Conservation (phyloP, 805 yeast species). For the Yarrowia porcina region DNA sequence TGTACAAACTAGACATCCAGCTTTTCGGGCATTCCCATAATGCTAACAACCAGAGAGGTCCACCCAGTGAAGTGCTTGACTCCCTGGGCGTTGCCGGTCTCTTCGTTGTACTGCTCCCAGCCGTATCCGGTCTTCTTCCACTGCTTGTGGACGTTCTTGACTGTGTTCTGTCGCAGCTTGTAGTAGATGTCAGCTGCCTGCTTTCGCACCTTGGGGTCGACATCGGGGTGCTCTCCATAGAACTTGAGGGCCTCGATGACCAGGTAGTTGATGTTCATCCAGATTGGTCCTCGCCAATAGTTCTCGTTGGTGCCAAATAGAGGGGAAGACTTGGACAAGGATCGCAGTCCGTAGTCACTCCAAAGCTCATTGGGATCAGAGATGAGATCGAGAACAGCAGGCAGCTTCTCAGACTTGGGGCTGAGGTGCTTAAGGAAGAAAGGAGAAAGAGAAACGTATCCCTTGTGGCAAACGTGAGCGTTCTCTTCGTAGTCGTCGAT, state of each 20-base stretch:
- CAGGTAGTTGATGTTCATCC: constrained; percentile 89
- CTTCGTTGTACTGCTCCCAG: constrained; percentile 87
- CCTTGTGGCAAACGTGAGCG: constrained; percentile 75
- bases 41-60: constrained; percentile 77
- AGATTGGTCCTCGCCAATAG: constrained; percentile 94
- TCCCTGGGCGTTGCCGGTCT: constrained; percentile 70
- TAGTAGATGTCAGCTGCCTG: constrained; percentile 52
- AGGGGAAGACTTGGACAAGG: constrained; percentile 65
- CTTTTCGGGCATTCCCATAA: constrained; percentile 76
- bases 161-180: constrained; percentile 61
- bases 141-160: constrained; percentile 61
- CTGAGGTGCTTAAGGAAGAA: constrained; percentile 68
- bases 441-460: constrained; percentile 85
- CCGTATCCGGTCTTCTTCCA: constrained; percentile 77
- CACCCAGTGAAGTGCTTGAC: constrained; percentile 92
- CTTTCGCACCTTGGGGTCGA: constrained; percentile 38
- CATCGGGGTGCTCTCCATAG: constrained; percentile 45
- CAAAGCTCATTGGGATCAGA: constrained; percentile 72
- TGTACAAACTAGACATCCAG: constrained; percentile 19
- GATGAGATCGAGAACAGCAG: constrained; percentile 53
- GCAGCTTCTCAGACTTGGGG: constrained; percentile 47
- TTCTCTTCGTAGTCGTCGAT: constrained; percentile 69
- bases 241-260: constrained; percentile 63
- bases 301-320: constrained; percentile 76
- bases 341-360: constrained; percentile 75